Base-by-base conservation (phyloP, 192 early-diverging fungal genomes). In the Spinellus fusiger region DNA sequence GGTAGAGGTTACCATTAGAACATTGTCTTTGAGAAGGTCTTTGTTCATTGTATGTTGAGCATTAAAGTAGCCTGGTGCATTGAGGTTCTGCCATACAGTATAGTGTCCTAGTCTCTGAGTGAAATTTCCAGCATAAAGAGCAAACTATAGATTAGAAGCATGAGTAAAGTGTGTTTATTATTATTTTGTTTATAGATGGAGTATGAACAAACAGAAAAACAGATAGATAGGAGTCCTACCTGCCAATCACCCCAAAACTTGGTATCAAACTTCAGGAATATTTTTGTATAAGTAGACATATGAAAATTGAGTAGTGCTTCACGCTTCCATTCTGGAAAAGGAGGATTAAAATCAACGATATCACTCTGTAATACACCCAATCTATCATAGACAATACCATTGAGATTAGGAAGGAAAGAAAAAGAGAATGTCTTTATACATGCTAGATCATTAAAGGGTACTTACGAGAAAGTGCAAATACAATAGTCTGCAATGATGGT, bases 251-350 rank as follows among this genome's bases (percentile, higher is more conserved):
- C 60, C 74, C 72, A 75, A 49, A 68, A 75, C 37, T 67, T 54
- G 12, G 37, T 50, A 4, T 62, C 35, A 44, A 75, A 75, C 13
- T 67, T 73, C 26, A 75, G 31, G 28, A 73, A 75, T 22, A 75
- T 73, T 40, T 75, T 75, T 44, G 65, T 71, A 48, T 75, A 75
- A 0, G 65, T 69, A 1, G 69, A 57, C 46, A 73, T 73, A 38
- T 75, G 74, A 20, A 75, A 75, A 28, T 61, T 67, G 12, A 69
- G 55, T 27, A 75, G 28, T 2, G 70, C 70, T 28, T 75, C 70
- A 7, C 59, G 20, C 52, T 75, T 75, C 74, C 74, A 75, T 26
- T 61, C 56, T 27, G 74, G 74, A 25, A 75, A 73, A 13, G 46
- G 12, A 5, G 74, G 74, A 16, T 50, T 44, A 27, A 72, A 75